A percentile compares a stretch with the other conserved stretches of the same genome.
Conservation (phyloP, 177 flowering plant genomes). For the Telopea speciosissima region DNA sequence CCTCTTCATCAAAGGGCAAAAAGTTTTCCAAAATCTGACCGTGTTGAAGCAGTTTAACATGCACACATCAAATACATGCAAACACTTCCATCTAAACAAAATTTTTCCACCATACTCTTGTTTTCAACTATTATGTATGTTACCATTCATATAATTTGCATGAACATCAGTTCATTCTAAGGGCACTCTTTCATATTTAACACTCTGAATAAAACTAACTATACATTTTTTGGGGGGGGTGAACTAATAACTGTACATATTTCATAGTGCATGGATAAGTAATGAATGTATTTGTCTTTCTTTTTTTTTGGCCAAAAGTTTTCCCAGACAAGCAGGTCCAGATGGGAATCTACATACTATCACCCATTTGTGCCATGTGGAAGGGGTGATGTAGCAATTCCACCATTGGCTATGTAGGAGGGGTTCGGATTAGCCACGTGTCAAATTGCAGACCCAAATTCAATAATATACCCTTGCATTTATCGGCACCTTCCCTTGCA, state of each 20-base stretch:
- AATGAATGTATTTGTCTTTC: too few species aligned
- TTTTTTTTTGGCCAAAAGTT: too few species aligned
- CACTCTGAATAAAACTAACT: too few species aligned
- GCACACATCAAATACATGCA: not conserved
- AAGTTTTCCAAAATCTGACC: not conserved
- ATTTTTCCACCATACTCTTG: not conserved
- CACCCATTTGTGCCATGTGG: too few species aligned
- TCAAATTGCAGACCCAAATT: too few species aligned
- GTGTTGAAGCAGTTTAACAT: not conserved
- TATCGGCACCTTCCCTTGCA: too few species aligned
- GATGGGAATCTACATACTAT: not conserved
- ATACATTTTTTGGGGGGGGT: too few species aligned
- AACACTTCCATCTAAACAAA: not conserved
- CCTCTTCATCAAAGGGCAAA: not conserved
- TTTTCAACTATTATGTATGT: not conserved
- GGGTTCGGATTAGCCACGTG: too few species aligned
- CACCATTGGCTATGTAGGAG: too few species aligned
- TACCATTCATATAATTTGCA: not conserved
- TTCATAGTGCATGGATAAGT: not conserved
- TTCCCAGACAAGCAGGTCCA: not conserved
- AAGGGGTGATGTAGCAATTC: too few species aligned
- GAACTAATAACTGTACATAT: too few species aligned
- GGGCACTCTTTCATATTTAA: not conserved
- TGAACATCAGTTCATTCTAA: not conserved
- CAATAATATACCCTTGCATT: too few species aligned